These are phyloP conservation scores for Elaphomyces granulatus DNA, from an alignment of 495 filamentous ascomycete genomes.

Conservation along the genomic window DNA sequence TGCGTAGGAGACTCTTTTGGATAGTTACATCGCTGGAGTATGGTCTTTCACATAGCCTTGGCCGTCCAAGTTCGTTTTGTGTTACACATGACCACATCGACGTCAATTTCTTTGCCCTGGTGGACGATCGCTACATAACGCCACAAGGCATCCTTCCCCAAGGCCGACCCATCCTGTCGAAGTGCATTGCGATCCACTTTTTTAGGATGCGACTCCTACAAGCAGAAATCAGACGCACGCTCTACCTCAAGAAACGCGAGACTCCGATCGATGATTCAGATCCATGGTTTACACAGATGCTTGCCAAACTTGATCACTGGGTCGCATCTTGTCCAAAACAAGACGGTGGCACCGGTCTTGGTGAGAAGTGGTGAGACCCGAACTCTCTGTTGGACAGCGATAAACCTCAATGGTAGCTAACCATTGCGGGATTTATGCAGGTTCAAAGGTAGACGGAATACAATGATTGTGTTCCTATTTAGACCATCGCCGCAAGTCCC, in stretches of 20 bases:
- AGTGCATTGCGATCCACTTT: slow-evolving; percentile 80
- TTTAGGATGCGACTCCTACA: slow-evolving; percentile 83
- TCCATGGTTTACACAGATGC: slow-evolving; percentile 75
- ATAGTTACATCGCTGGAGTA: slow-evolving; percentile 72
- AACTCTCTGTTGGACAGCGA: slow-evolving; percentile 1
- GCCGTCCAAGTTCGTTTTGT: slow-evolving; percentile 68
- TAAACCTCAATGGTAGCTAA: not conserved
- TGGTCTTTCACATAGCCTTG: slow-evolving; percentile 73
- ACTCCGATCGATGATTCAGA: slow-evolving; percentile 60
- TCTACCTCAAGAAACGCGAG: slow-evolving; percentile 67
- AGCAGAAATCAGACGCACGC: slow-evolving; percentile 64
- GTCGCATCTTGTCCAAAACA: slow-evolving; percentile 41
- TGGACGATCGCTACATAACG: slow-evolving; percentile 69
- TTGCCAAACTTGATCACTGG: slow-evolving; percentile 65
- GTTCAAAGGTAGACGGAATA: slow-evolving; percentile 65
- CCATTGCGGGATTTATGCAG: too few relatives aligned
- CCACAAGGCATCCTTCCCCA: slow-evolving; percentile 57
- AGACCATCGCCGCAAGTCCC: slow-evolving; percentile 84
- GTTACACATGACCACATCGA: slow-evolving; percentile 65
- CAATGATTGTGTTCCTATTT: slow-evolving; percentile 71
- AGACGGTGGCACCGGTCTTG: slow-evolving; percentile 49
- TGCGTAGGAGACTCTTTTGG: slow-evolving; percentile 80
- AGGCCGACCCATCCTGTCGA: slow-evolving; percentile 51
- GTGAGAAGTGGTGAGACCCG: slow-evolving; percentile 42
- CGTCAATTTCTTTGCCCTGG: slow-evolving; percentile 63